Conservation (phyloP, 257 asterid species). For the Sherardia arvensis region DNA sequence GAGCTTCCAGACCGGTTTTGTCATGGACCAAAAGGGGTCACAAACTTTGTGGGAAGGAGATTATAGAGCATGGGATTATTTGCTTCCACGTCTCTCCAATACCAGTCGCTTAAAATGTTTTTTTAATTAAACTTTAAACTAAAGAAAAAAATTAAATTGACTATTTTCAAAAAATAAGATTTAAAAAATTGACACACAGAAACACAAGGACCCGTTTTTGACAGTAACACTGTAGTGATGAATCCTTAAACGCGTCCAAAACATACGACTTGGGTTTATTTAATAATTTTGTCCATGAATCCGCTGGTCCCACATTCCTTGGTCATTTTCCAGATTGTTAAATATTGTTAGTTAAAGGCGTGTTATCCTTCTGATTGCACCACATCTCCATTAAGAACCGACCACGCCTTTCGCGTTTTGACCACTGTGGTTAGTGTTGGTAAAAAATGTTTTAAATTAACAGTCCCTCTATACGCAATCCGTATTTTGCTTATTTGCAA, state of each 20-base stretch:
- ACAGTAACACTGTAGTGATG: neutral
- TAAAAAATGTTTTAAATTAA: no score
- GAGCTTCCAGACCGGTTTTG: neutral
- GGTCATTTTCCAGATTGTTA: neutral
- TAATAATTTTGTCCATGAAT: neutral
- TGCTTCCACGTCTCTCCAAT: constrained; percentile 5
- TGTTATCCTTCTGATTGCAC: neutral
- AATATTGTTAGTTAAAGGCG: neutral
- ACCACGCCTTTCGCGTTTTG: neutral
- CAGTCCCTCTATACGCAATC: no score
- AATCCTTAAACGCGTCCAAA: constrained; percentile 3
- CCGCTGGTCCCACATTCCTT: neutral
- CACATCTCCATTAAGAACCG: neutral
- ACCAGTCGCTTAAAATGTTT: neutral
- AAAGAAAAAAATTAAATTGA: neutral
- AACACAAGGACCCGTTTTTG: no score
- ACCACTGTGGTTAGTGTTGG: neutral
- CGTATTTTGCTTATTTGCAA: no score
- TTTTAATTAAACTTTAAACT: neutral
- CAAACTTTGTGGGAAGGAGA: neutral
- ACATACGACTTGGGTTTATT: neutral
- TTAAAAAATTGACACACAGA: no score
- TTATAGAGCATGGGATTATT: neutral
- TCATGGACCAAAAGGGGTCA: neutral
- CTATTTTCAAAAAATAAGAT: no score